phyloP scores from a whole-genome alignment of 2,329 filamentous ascomycete genomes.

The Botrytis porri region DNA sequence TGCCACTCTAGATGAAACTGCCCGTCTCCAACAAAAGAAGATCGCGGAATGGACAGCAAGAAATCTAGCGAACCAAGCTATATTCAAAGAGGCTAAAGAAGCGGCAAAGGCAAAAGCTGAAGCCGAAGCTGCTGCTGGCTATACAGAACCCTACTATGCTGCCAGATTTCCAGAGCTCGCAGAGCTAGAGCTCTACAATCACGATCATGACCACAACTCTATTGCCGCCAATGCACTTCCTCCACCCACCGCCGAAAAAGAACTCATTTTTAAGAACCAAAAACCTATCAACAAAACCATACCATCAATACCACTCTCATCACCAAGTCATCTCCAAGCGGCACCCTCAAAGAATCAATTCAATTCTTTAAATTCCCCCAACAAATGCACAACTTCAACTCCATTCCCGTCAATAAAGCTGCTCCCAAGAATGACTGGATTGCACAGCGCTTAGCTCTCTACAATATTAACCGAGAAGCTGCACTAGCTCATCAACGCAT shows the following conservation, averaged over 20 bases:
- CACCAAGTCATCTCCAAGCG: neutral
- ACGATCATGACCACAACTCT: neutral
- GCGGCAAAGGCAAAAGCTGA: neutral
- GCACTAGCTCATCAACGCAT: neutral
- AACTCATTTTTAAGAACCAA: neutral
- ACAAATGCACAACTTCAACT: neutral
- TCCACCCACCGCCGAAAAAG: neutral
- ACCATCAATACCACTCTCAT: neutral
- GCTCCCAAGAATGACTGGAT: neutral
- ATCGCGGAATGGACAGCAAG: neutral
- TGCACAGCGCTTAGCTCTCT: neutral
- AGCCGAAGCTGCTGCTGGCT: neutral
- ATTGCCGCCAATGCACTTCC: neutral
- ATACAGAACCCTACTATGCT: neutral
- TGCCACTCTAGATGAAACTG: neutral
- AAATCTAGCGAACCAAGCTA: neutral
- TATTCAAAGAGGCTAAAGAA: neutral
- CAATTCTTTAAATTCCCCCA: neutral
- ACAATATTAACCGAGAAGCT: neutral
- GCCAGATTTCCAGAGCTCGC: neutral
- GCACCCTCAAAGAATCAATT: rapidly evolving
- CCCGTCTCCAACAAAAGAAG: neutral
- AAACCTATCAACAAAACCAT: neutral
- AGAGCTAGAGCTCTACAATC: neutral
- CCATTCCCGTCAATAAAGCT: neutral